phyloP scores from a whole-genome alignment of 2,329 filamentous ascomycete genomes.

The Dothiorella sarmentorum region DNA sequence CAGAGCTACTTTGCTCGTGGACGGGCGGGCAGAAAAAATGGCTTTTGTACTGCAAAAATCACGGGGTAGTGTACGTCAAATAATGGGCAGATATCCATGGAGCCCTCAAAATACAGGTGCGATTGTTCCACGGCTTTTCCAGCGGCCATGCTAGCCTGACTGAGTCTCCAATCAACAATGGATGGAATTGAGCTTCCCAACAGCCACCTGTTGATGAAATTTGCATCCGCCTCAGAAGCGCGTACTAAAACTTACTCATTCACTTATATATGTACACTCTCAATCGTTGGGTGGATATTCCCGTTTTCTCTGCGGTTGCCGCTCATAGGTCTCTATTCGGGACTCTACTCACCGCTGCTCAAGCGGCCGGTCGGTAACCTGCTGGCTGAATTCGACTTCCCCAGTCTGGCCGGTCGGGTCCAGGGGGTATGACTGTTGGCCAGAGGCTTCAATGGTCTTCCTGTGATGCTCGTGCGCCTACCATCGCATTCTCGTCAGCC shows the following conservation, averaged over 20 bases:
- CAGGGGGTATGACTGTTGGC: constrained; percentile 78
- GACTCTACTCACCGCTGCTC: constrained; percentile 54
- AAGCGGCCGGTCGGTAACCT: constrained; percentile 56
- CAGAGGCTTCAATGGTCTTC: constrained; percentile 76
- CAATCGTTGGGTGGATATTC: neutral
- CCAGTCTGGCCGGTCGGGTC: constrained; percentile 57
- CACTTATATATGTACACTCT: constrained; percentile 14
- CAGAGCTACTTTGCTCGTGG: constrained; percentile 7
- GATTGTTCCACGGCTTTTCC: neutral
- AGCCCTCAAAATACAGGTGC: neutral
- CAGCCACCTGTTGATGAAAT: too few species aligned
- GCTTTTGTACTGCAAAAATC: constrained; percentile 7
- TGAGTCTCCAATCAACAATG: too few species aligned
- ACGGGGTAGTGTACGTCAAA: constrained; percentile 5
- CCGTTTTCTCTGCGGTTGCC: neutral
- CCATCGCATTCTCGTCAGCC: neutral
- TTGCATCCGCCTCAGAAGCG: neutral
- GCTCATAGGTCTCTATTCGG: neutral
- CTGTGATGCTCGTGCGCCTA: constrained; percentile 90
- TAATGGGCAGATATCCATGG: constrained; percentile 13
- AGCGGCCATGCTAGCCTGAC: too few species aligned
- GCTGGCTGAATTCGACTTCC: constrained; percentile 57
- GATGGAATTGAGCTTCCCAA: too few species aligned
- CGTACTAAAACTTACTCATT: neutral
- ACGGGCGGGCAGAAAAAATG: neutral